These are phyloP conservation scores for Waitea zeae DNA, from an alignment of 1,284 basidiomycete species.

Conservation along the genomic window DNA sequence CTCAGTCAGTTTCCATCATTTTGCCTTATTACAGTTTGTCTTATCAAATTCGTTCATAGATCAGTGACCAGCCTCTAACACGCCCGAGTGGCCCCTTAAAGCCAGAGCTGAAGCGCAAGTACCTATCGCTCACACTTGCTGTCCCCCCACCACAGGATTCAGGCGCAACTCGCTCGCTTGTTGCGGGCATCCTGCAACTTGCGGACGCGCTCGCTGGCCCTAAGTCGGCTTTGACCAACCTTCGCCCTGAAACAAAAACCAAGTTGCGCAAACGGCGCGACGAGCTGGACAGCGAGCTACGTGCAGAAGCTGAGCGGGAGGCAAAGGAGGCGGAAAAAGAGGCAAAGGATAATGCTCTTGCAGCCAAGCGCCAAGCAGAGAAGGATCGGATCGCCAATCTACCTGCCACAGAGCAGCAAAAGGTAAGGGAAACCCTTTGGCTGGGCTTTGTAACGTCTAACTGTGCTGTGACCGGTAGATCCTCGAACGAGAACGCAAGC, in stretches of 20 bases:
- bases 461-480: conserved; percentile 19
- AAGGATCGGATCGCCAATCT: conserved; percentile 55
- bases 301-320: conserved; percentile 52
- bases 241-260: conserved; percentile 65
- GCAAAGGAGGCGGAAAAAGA: conserved; percentile 47
- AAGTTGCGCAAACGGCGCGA: conserved; percentile 62
- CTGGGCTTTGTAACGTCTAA: background rate
- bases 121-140: conserved; percentile 50
- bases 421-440: conserved; percentile 31
- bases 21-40: conserved; percentile 4
- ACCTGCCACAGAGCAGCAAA: conserved; percentile 71
- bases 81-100: conserved; percentile 38
- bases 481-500: conserved; percentile 63
- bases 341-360: conserved; percentile 47
- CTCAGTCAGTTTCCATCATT: conserved; percentile 22
- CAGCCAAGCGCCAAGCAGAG: conserved; percentile 59
- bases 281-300: conserved; percentile 47
- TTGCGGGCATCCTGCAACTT: conserved; percentile 54
- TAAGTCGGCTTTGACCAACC: conserved; percentile 13
- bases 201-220: conserved; percentile 45
- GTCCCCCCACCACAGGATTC: conserved; percentile 33
- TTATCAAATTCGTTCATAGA: conserved; percentile 16
- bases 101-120: conserved; percentile 39
- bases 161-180: conserved; percentile 35
- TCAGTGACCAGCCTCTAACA: conserved; percentile 70